Base-by-base conservation (phyloP, 2,329 filamentous ascomycete genomes). In the Tolypocladium album region DNA sequence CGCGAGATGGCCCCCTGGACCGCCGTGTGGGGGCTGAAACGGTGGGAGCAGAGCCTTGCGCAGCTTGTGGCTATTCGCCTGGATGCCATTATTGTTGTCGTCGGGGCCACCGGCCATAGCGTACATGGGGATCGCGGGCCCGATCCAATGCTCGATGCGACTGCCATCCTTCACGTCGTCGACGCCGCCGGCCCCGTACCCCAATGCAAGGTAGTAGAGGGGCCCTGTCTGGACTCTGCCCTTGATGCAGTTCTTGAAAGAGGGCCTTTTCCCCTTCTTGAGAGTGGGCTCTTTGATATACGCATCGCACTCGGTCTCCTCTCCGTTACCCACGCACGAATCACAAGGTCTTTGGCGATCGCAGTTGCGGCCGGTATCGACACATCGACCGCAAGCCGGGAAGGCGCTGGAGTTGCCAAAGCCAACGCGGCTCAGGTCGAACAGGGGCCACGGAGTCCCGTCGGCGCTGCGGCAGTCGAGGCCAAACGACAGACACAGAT, bases 311-410 rank as follows among this genome's bases (percentile, higher is more conserved):
- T n/a, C 17, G 13, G 55, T 0, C 11, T 58, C 34, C 0, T 65
- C 60, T 3, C 59, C 62, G 24, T 60, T 40, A 9, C 58, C 24
- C 13, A 62, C 59, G 64, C 74, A 76, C 4, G 67, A 71, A 57
- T 75, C 71, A 59, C 74, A 76, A 1, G 74, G 74, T 24, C 73
- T 67, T 58, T 73, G 72, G 1, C 70, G 68, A 56, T 76, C 74
- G 60, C 74, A 76, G 58, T 67, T 64, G 1, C 67, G 55, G 3
- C 62, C 62, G 8, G 50, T 64, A 1, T 58, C 43, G 4, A 57
- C 17, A 62, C 72, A 74, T 20, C 60, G 60, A 1, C 39, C 11
- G 60, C 71, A 74, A 0, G 61, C 59, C 13, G 61, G 45, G 60
- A 68, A 74, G 13, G 68, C 61, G 58, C 66, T 59, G 24, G 63